Conservation (phyloP, 495 filamentous ascomycete species). For the Daldinia bambusicola region DNA sequence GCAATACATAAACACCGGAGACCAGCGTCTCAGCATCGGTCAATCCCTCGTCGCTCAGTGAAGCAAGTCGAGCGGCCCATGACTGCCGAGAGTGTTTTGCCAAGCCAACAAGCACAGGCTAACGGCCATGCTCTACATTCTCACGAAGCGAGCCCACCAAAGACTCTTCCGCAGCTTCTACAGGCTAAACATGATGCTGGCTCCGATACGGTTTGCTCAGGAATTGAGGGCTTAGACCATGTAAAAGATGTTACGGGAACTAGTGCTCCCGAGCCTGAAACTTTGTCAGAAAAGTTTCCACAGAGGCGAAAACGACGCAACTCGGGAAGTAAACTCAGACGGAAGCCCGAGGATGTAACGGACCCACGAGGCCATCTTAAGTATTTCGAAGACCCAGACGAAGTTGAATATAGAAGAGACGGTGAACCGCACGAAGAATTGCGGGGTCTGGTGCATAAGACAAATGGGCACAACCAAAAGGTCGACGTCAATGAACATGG, state of each 20-base stretch:
- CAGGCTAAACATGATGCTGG: slow-evolving; percentile 52
- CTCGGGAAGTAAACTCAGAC: slow-evolving; percentile 80
- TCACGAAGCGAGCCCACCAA: slow-evolving; percentile 20
- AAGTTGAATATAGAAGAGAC: slow-evolving; percentile 85
- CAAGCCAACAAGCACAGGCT: slow-evolving; percentile 9
- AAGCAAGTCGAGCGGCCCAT: slow-evolving; percentile 51
- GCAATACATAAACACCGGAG: slow-evolving; percentile 65
- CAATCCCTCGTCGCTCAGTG: slow-evolving; percentile 58
- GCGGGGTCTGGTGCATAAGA: slow-evolving; percentile 11
- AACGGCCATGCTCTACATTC: slow-evolving; percentile 8
- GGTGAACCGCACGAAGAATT: slow-evolving; percentile 75
- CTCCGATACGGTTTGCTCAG: slow-evolving; percentile 19
- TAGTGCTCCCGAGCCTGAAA: slow-evolving; percentile 66
- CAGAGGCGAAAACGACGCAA: slow-evolving; percentile 69
- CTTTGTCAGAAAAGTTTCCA: slow-evolving; percentile 51
- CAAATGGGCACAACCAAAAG: slow-evolving; percentile 3
- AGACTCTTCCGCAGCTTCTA: slow-evolving; percentile 23
- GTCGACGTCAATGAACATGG: slow-evolving; percentile 16
- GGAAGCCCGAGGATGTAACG: slow-evolving; percentile 71
- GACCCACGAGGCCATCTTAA: slow-evolving; percentile 75
- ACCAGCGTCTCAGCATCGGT: slow-evolving; percentile 67
- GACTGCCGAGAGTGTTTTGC: slow-evolving; percentile 35
- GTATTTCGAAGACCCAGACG: slow-evolving; percentile 79
- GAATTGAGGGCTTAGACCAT: slow-evolving; percentile 32
- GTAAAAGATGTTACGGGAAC: slow-evolving; percentile 62